These are phyloP conservation scores for Carex pumila DNA, from an alignment of 176 grass and related monocot species.

Conservation along the genomic window DNA sequence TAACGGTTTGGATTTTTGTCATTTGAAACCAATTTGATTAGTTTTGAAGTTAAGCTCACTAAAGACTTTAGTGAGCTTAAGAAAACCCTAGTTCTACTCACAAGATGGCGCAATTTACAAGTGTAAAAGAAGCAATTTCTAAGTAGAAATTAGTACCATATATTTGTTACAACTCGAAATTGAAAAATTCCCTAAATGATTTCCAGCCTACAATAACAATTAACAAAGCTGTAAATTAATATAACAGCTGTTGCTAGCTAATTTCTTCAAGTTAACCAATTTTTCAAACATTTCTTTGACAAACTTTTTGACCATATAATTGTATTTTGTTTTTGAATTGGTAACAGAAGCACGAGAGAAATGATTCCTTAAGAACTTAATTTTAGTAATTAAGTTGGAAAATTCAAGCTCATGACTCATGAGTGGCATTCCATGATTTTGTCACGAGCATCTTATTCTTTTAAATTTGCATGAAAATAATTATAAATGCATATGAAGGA, in stretches of 20 bases:
- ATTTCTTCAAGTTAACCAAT: background rate
- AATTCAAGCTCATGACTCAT: background rate
- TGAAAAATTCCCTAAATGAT: too few relatives aligned
- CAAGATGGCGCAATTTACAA: too few relatives aligned
- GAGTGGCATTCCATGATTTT: background rate
- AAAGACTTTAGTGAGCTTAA: too few relatives aligned
- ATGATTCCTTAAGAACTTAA: background rate
- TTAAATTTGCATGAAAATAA: background rate
- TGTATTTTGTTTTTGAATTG: background rate
- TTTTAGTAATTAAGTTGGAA: background rate
- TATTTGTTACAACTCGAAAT: too few relatives aligned
- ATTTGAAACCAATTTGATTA: too few relatives aligned
- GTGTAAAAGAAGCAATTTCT: too few relatives aligned
- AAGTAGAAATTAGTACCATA: too few relatives aligned
- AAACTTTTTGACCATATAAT: background rate
- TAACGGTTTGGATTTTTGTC: too few relatives aligned
- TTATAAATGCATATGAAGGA: background rate
- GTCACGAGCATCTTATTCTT: background rate
- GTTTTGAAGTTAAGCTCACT: too few relatives aligned
- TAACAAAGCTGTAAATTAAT: too few relatives aligned
- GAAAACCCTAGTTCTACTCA: too few relatives aligned
- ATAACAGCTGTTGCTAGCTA: background rate
- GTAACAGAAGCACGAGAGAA: background rate
- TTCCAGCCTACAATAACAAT: too few relatives aligned
- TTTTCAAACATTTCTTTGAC: background rate